phyloP scores from a whole-genome alignment of 2,329 filamentous ascomycete genomes.

The Fusarium secorum region DNA sequence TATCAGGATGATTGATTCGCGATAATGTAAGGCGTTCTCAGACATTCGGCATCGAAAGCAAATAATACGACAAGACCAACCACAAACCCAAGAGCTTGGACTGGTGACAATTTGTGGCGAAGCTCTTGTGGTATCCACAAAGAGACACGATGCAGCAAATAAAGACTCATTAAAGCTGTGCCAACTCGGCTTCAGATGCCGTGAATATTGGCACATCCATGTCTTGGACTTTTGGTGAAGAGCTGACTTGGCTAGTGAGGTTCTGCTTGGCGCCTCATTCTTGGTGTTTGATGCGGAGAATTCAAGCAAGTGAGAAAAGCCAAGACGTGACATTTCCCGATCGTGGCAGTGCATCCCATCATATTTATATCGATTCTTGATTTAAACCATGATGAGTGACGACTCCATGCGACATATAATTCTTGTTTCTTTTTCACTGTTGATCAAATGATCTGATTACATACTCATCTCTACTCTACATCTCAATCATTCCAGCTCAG shows the following conservation, averaged over 20 bases:
- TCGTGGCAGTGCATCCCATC: slow-evolving; percentile 24
- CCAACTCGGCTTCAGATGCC: slow-evolving; percentile 28
- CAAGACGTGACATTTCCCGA: slow-evolving; percentile 5
- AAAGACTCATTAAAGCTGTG: slow-evolving; percentile 4
- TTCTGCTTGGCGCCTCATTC: slow-evolving; percentile 1
- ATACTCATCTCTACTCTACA: background rate
- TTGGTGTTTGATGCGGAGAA: background rate
- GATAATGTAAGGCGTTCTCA: background rate
- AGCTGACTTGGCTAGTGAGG: background rate
- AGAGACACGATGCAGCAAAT: slow-evolving; percentile 25
- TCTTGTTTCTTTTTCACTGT: background rate
- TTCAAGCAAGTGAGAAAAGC: background rate
- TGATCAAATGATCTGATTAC: background rate
- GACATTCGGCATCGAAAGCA: background rate
- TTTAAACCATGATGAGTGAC: background rate
- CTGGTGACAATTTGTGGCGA: slow-evolving; percentile 26
- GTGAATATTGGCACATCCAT: background rate
- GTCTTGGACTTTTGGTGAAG: background rate
- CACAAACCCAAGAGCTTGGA: slow-evolving; percentile 11
- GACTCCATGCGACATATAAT: background rate
- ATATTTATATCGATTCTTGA: background rate
- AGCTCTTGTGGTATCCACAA: slow-evolving; percentile 30
- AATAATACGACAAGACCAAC: slow-evolving; percentile 6
- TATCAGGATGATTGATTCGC: background rate
- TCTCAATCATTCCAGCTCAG: background rate